phyloP scores from a whole-genome alignment of 2,329 filamentous ascomycete genomes.

The Claviceps spartinae region DNA sequence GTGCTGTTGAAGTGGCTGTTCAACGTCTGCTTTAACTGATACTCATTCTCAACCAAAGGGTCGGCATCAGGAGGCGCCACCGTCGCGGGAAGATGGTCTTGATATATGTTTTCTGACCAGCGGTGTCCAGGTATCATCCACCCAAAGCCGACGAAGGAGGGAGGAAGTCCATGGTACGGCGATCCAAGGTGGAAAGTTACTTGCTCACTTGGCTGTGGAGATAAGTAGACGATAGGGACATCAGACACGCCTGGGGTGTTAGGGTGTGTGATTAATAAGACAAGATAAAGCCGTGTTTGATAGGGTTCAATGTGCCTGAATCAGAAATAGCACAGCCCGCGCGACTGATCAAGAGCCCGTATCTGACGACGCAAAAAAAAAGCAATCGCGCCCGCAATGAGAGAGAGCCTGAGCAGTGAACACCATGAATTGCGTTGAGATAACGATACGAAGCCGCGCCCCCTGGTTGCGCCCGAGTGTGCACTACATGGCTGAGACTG shows the following conservation, averaged over 20 bases:
- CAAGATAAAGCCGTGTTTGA: background rate
- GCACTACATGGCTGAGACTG: background rate
- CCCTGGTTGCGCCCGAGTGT: background rate
- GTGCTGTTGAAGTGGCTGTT: background rate
- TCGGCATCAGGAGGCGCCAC: too few relatives aligned
- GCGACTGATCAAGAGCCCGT: background rate
- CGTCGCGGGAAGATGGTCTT: constrained; percentile 2
- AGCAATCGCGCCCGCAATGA: background rate
- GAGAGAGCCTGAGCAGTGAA: background rate
- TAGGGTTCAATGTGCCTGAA: background rate
- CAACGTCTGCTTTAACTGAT: background rate
- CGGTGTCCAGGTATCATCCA: constrained; percentile 3
- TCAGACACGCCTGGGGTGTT: background rate
- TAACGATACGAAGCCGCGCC: background rate
- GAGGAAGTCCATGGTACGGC: constrained; percentile 6
- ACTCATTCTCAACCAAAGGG: background rate
- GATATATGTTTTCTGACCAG: constrained; percentile 6
- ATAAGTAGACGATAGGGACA: background rate
- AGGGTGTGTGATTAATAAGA: constrained; percentile 3
- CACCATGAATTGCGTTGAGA: background rate
- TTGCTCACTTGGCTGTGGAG: constrained; percentile 6
- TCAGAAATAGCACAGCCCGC: too few relatives aligned
- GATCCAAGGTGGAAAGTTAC: constrained; percentile 1
- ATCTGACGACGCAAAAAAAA: background rate
- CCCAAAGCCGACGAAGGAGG: constrained; percentile 5